These are phyloP conservation scores for Ettlia oleoabundans DNA, from an alignment of 139 green algal genomes.

Conservation along the genomic window DNA sequence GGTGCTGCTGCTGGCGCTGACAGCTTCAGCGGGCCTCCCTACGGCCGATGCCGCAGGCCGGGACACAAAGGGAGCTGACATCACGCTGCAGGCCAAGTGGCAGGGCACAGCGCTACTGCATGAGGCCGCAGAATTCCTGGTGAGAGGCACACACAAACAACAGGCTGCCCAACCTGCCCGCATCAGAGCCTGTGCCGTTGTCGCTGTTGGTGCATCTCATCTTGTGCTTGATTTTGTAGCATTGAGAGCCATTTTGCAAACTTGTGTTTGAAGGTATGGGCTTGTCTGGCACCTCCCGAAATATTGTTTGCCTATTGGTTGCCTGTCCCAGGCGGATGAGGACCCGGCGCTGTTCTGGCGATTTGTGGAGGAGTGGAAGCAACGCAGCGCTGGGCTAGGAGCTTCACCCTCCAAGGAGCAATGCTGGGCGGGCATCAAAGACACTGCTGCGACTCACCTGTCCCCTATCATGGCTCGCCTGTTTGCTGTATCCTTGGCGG, in stretches of 20 bases:
- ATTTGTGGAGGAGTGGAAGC: slow-evolving; percentile 43
- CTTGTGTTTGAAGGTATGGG: not conserved
- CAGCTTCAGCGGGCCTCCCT: not conserved
- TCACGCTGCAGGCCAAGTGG: slow-evolving; percentile 71
- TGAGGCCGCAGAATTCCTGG: slow-evolving; percentile 81
- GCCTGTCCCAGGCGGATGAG: slow-evolving; percentile 57
- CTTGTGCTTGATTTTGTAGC: no score
- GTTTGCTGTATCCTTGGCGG: slow-evolving; percentile 60
- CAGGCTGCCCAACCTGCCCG: no score
- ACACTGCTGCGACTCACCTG: not conserved
- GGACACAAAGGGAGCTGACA: slow-evolving; percentile 38
- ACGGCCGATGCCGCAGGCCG: not conserved
- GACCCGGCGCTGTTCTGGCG: slow-evolving; percentile 54
- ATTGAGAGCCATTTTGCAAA: not conserved
- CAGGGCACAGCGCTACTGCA: slow-evolving; percentile 63
- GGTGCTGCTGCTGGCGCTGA: not conserved
- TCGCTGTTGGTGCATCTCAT: not conserved
- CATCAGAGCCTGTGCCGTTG: no score
- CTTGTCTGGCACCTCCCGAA: not conserved
- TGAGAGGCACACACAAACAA: no score
- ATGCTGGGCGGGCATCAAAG: slow-evolving; percentile 28
- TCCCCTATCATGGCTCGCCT: slow-evolving; percentile 39
- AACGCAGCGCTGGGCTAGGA: not conserved
- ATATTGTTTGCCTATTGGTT: no score
- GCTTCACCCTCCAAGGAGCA: not conserved